Conservation (phyloP, 192 early-diverging fungal species). For the Gorgonomyces haynaldii region DNA sequence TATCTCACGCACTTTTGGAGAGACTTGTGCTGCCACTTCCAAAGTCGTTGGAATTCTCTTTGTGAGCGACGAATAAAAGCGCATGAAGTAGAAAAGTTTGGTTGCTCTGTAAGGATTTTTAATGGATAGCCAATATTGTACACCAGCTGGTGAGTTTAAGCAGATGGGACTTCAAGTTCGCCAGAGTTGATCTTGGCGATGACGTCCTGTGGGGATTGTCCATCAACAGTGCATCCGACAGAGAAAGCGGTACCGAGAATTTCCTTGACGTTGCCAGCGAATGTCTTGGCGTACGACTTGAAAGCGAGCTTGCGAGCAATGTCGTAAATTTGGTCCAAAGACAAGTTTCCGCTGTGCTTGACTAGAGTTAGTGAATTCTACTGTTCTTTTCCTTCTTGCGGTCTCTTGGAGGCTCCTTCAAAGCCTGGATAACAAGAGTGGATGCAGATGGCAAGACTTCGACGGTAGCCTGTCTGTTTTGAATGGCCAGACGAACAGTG, state of each 20-base stretch:
- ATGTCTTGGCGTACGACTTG: conserved; percentile 91
- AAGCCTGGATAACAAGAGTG: conserved; percentile 89
- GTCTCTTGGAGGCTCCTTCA: conserved; percentile 95
- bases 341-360: conserved; percentile 93
- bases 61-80: no score
- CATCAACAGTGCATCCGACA: conserved; percentile 96
- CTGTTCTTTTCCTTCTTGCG: conserved; percentile 99
- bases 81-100: no score
- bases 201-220: conserved; percentile 82
- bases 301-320: conserved; percentile 89
- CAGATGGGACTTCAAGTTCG: conserved; percentile 7
- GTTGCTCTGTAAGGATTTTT: no score
- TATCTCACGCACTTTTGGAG: background rate
- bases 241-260: conserved; percentile 92
- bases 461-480: conserved; percentile 98
- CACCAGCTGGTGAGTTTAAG: conserved; percentile 3
- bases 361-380: no score
- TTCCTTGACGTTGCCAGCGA: conserved; percentile 91
- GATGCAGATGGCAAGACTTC: conserved; percentile 94
- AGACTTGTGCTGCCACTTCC: no score
- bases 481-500: conserved; percentile 95
- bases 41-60: no score
- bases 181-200: conserved; percentile 76
- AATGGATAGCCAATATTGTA: conserved; percentile 3
- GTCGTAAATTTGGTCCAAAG: conserved; percentile 86